Conservation (phyloP, 768 basidiomycete species). For the Lactarius deliciosus region DNA sequence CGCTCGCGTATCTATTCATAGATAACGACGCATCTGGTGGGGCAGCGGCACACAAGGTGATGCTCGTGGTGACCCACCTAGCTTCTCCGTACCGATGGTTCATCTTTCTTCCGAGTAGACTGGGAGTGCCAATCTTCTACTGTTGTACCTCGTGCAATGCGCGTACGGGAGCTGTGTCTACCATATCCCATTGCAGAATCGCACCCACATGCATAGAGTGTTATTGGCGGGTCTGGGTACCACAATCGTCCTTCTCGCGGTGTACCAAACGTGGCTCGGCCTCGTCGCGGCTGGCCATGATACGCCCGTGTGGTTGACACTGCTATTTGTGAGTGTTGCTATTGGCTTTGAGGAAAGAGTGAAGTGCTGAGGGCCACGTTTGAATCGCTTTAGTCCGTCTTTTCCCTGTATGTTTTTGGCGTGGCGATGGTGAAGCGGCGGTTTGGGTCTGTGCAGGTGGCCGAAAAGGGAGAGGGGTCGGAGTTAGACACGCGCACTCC, state of each 20-base stretch:
- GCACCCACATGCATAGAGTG: neutral
- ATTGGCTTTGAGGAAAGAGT: neutral
- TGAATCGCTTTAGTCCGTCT: constrained; percentile 1
- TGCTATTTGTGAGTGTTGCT: constrained; percentile 15
- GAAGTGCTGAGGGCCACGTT: neutral
- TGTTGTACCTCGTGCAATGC: constrained; percentile 16
- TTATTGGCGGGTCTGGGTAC: constrained; percentile 14
- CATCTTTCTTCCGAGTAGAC: neutral
- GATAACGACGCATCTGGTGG: neutral
- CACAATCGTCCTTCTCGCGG: constrained; percentile 11
- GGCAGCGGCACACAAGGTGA: constrained; percentile 7
- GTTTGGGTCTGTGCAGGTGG: neutral
- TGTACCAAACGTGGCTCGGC: constrained; percentile 19
- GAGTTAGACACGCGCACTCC: constrained; percentile 6
- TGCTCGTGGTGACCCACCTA: neutral
- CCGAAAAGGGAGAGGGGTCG: constrained; percentile 1
- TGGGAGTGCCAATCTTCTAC: constrained; percentile 7
- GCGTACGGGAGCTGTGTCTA: constrained; percentile 9
- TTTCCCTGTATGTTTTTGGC: constrained; percentile 12
- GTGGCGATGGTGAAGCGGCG: constrained; percentile 7
- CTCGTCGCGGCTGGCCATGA: constrained; percentile 4
- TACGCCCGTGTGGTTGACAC: neutral
- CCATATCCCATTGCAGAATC: neutral
- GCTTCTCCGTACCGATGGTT: neutral
- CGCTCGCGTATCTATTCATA: constrained; percentile 21